Evolutionary conservation across 2,329 filamentous ascomycete species (phyloP), one percentile per base, ranked within the genome.

Genomic region (Ciborinia camelliae): DNA sequence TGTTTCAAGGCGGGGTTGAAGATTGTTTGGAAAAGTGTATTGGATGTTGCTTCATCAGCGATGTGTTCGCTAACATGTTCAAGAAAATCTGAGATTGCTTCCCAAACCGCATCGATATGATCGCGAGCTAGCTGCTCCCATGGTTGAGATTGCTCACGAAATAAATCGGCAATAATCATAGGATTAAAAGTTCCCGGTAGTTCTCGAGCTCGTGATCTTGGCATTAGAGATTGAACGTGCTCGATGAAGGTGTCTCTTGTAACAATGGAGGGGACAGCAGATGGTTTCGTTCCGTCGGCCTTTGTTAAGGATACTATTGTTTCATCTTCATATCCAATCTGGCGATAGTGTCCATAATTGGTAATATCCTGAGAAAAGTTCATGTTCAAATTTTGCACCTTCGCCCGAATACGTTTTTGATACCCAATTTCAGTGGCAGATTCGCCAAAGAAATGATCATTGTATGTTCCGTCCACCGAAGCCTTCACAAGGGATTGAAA

Each of bases 131-230:
- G 78, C 0, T 64, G 37, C 50, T 79, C 73, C 87, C 86, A 90
- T 0, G 80, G 81, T 8, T 69, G 63, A 0, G 81, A 85, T 50
- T 90, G 86, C 53, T 87, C 80, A 26, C 76, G 76, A 71, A 90
- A 90, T 0, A 90, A 72, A 28, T 88, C 82, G 0, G 77, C 76
- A 0, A 90, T 79, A 12, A 89, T 76, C 62, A 85, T 72, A 0
- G 86, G 82, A 66, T 87, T 87, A 73, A 86, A 88, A 0, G 78
- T 84, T 0, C 86, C 85, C 0, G 84, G 83, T 0, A 90, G 74
- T 70, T 90, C 87, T 6, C 81, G 75, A 0, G 81, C 82, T 32
- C 85, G 77, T 6, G 74, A 80, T 45, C 76, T 76, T 30, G 73
- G 68, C 59, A 84, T 74, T 3, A 79, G 74, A 0, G 72, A 66